These are phyloP conservation scores for Erysiphe pulchra DNA, from an alignment of 2,329 filamentous ascomycete species.

Conservation along the genomic window DNA sequence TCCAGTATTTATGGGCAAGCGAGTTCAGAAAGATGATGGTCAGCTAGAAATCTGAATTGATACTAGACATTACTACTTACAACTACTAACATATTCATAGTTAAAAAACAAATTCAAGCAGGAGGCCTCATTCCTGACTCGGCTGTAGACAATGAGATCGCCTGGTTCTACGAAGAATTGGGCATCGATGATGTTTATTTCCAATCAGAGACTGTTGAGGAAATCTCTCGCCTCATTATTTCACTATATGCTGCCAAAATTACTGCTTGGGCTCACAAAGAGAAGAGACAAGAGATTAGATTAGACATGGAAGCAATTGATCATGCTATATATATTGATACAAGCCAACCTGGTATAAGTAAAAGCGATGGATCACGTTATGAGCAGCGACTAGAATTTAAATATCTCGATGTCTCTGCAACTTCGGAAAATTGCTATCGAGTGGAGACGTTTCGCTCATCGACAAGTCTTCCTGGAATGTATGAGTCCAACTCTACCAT, in stretches of 20 bases:
- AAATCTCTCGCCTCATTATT: conserved; percentile 81
- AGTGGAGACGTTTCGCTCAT: conserved; percentile 90
- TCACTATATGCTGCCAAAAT: conserved; percentile 94
- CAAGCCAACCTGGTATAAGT: conserved; percentile 66
- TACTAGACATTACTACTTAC: neutral
- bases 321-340: conserved; percentile 97
- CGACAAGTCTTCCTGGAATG: conserved; percentile 46
- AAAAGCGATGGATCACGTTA: conserved; percentile 62
- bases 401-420: conserved; percentile 54
- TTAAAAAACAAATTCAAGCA: neutral
- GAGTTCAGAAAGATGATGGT: conserved; percentile 32
- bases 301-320: conserved; percentile 86
- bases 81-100: neutral
- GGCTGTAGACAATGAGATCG: conserved; percentile 63
- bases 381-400: conserved; percentile 78
- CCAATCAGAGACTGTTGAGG: conserved; percentile 61
- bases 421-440: conserved; percentile 51
- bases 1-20: conserved; percentile 79
- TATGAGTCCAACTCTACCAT: conserved; percentile 50
- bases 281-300: conserved; percentile 82
- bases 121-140: conserved; percentile 38
- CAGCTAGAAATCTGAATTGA: conserved; percentile 1
- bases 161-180: conserved; percentile 94
- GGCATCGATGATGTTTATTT: conserved; percentile 99
- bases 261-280: conserved; percentile 73